phyloP scores from a whole-genome alignment of 2,329 filamentous ascomycete species.

The Bipolaris victoriae region DNA sequence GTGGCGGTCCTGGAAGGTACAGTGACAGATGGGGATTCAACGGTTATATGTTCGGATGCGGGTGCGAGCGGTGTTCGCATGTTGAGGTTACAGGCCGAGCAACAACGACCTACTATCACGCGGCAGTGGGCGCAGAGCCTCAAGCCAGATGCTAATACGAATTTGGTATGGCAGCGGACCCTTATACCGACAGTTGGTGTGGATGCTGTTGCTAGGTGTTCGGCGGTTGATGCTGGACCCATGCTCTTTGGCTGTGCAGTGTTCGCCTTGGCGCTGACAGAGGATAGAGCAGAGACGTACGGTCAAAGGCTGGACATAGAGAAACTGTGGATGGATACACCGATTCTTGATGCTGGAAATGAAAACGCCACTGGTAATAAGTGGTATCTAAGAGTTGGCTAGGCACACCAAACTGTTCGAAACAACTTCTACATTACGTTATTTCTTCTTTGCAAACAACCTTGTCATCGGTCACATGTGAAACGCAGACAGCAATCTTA shows the following conservation, averaged over 20 bases:
- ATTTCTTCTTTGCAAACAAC: neutral
- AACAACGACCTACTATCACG: neutral
- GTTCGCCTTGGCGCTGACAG: conserved; percentile 30
- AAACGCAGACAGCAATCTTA: neutral
- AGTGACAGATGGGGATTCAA: conserved; percentile 8
- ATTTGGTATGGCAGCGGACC: conserved; percentile 44
- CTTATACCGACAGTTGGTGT: conserved; percentile 35
- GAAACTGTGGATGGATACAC: conserved; percentile 32
- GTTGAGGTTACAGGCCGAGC: neutral
- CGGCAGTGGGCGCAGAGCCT: conserved; percentile 19
- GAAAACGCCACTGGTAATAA: neutral
- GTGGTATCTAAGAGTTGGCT: neutral
- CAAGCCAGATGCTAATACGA: conserved; percentile 47
- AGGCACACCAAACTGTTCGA: neutral
- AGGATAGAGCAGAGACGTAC: conserved; percentile 21
- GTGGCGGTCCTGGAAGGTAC: conserved; percentile 28
- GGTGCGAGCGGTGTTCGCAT: conserved; percentile 36
- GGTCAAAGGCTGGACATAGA: conserved; percentile 15
- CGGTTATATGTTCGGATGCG: conserved; percentile 36
- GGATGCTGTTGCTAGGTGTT: neutral
- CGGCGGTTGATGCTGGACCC: neutral
- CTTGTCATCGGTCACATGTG: neutral
- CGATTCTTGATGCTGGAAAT: conserved; percentile 10
- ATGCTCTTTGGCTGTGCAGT: conserved; percentile 28
- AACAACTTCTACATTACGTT: neutral